phyloP scores from a whole-genome alignment of 768 basidiomycete genomes.

The Xerocomellus intermedius region DNA sequence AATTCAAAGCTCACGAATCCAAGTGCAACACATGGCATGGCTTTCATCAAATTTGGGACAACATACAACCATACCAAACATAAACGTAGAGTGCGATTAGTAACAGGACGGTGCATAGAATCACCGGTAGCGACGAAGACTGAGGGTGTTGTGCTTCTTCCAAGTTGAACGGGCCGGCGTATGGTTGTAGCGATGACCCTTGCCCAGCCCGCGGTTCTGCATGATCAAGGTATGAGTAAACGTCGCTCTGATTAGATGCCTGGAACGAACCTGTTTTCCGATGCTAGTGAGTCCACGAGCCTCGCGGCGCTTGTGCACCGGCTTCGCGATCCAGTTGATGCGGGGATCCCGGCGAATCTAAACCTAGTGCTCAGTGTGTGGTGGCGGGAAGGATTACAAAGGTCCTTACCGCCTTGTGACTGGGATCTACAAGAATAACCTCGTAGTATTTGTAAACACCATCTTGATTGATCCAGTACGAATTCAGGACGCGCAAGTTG shows the following conservation, averaged over 20 bases:
- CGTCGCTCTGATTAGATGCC: background rate
- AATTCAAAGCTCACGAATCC: background rate
- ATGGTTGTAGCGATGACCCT: slow-evolving; percentile 94
- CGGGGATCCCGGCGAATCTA: slow-evolving; percentile 93
- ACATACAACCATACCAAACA: slow-evolving; percentile 31
- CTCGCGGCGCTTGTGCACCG: slow-evolving; percentile 98
- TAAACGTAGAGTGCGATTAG: slow-evolving; percentile 21
- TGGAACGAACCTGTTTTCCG: slow-evolving; percentile 81
- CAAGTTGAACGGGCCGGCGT: slow-evolving; percentile 87
- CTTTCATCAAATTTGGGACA: slow-evolving; percentile 11
- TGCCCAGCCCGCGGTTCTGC: slow-evolving; percentile 95
- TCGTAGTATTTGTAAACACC: slow-evolving; percentile 99
- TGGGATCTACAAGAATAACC: slow-evolving; percentile 96
- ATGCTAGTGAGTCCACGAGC: slow-evolving; percentile 95
- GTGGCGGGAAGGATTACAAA: background rate
- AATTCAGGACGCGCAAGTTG: slow-evolving; percentile 94
- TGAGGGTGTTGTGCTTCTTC: slow-evolving; percentile 98
- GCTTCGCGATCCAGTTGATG: slow-evolving; percentile 99
- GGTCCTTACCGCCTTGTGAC: slow-evolving; percentile 81
- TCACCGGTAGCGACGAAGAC: slow-evolving; percentile 84
- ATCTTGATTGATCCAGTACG: slow-evolving; percentile 99
- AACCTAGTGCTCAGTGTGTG: slow-evolving; percentile 11
- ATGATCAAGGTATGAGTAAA: slow-evolving; percentile 2
- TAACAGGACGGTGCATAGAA: slow-evolving; percentile 8
- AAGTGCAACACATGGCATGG: slow-evolving; percentile 9